These are phyloP conservation scores for Tephrocybe sp. DNA, from an alignment of 768 basidiomycete species.

Conservation along the genomic window DNA sequence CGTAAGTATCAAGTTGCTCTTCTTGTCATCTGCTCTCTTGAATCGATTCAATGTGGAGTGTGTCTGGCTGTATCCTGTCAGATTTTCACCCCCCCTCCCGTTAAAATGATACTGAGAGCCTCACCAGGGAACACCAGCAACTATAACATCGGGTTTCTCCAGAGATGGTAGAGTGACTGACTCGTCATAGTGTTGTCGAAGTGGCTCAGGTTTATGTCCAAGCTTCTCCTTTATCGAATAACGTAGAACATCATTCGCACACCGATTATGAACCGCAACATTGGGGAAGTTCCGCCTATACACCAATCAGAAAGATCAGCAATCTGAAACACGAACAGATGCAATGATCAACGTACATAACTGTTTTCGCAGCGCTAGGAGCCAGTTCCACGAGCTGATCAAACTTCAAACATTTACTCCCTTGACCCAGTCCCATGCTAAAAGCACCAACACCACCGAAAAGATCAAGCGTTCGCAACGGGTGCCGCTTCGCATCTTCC, in stretches of 20 bases:
- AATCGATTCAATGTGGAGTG: conserved; percentile 75
- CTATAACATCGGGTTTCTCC: conserved; percentile 43
- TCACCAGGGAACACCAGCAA: conserved; percentile 78
- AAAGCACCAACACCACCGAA: conserved; percentile 64
- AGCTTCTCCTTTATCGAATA: conserved; percentile 53
- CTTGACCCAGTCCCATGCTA: conserved; percentile 51
- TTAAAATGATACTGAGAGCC: neutral
- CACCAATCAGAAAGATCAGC: conserved; percentile 4
- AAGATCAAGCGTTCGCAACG: conserved; percentile 37
- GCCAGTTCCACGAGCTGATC: conserved; percentile 70
- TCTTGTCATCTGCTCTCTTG: conserved; percentile 60
- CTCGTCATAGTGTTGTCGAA: conserved; percentile 37
- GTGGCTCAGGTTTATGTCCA: conserved; percentile 36
- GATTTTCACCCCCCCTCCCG: too few species aligned
- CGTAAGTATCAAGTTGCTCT: conserved; percentile 68
- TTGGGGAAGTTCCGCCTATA: conserved; percentile 50
- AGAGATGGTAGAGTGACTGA: conserved; percentile 14
- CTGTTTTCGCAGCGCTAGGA: conserved; percentile 71
- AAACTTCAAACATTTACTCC: conserved; percentile 50
- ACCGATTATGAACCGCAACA: conserved; percentile 64
- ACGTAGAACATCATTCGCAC: conserved; percentile 59
- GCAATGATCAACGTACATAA: conserved; percentile 41
- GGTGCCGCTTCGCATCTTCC: conserved; percentile 19
- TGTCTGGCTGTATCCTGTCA: conserved; percentile 51
- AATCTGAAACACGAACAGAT: neutral